Conservation (phyloP, 1,139 yeast species). For the Martiniozyma asiatica region DNA sequence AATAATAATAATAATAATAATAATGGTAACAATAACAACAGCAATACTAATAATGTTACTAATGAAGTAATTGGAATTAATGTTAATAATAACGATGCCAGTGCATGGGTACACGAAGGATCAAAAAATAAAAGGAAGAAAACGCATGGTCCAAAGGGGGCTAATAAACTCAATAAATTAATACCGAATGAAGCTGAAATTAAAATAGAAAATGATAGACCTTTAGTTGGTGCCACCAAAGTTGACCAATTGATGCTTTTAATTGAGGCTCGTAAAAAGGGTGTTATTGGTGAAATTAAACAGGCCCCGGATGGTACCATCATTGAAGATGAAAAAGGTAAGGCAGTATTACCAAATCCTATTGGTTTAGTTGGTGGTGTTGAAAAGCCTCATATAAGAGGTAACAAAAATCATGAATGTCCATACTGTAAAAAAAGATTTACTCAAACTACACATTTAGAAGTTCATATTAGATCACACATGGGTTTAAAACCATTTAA, state of each 20-base stretch:
- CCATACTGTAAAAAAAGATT: slow-evolving; percentile 58
- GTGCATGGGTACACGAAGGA: no score
- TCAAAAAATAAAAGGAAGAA: no score
- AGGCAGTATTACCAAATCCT: slow-evolving; percentile 44
- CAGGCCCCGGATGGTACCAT: slow-evolving; percentile 53
- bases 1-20: neutral
- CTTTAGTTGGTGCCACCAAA: slow-evolving; percentile 72
- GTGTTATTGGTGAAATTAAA: slow-evolving; percentile 47
- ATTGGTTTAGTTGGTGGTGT: slow-evolving; percentile 74
- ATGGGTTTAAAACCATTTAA: slow-evolving; percentile 70
- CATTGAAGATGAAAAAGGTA: slow-evolving; percentile 8
- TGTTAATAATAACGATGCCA: neutral
- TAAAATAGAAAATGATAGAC: slow-evolving; percentile 47
- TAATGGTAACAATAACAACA: neutral
- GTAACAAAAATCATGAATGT: slow-evolving; percentile 51
- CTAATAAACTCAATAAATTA: no score
- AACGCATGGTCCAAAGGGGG: neutral
- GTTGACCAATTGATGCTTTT: slow-evolving; percentile 85
- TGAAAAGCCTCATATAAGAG: slow-evolving; percentile 45
- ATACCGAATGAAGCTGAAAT: slow-evolving; percentile 37
- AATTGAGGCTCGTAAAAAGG: slow-evolving; percentile 76
- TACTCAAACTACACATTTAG: slow-evolving; percentile 67
- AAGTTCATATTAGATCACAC: slow-evolving; percentile 69
- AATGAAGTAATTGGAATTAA: neutral
- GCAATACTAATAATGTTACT: no score